Evolutionary conservation across 176 grass and related monocot genomes (phyloP), one percentile per base, ranked within the genome.

Genomic region (Dactylis glomerata): DNA sequence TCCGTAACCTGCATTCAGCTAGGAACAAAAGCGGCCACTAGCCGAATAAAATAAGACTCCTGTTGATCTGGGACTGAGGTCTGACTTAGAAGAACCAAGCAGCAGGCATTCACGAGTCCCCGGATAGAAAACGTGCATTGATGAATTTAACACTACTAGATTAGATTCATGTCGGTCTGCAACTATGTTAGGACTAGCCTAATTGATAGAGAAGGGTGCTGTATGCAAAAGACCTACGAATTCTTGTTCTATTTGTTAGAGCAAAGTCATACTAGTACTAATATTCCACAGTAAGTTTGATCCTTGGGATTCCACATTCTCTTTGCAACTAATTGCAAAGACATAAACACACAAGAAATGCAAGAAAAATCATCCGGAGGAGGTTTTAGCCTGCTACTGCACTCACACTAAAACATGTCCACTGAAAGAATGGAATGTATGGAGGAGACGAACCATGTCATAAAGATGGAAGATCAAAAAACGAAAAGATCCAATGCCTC

Each of bases 361-460:
- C 33, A 74, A 69, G 11, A 17, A 37, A 40, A 40, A 10, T n/a
- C n/a, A n/a, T n/a, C n/a, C n/a, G n/a, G n/a, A n/a, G n/a, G n/a
- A n/a, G n/a, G n/a, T 42, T 34, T 50, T 17, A 42, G 63, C 79
- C 27, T 75, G n/a, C 51, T 69, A 62, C 77, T 89, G 50, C 75
- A 86, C 42, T 56, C 52, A 44, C 51, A 78, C 64, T 62, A 82
- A 80, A 32, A 59, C 51, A 74, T 34, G 50, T 71, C 33, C 30
- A 71, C 78, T 33, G 61, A 70, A 82, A 69, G 6, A 81, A 70
- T 23, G 58, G 17, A 73, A 47, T 13, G 59, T 20, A 34, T 27
- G 24, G 40, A 34, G 33, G 4, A 51, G 19, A 51, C 27, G 71
- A 74, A 31, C 34, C 66, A 32, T 37, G 66, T 36, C 63, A 61